Evolutionary conservation across 2,329 filamentous ascomycete genomes (phyloP).

Genomic region (Clonostachys sp.): DNA sequence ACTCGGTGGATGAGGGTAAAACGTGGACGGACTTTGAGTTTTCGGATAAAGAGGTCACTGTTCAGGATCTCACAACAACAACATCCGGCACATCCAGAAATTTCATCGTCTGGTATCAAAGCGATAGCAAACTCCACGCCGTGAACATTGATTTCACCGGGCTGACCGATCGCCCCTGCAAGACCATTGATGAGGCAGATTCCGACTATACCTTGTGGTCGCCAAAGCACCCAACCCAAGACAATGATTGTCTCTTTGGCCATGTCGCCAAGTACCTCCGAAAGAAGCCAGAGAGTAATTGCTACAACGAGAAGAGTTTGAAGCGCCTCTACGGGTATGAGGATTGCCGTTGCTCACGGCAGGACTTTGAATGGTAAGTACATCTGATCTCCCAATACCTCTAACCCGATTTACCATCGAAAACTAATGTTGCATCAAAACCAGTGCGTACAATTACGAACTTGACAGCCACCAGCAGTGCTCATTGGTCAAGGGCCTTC

Average conservation of each 20-base stretch:
- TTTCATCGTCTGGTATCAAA: slow-evolving; percentile 82
- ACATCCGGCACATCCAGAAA: slow-evolving; percentile 86
- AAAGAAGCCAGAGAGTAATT: slow-evolving; percentile 74
- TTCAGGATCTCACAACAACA: slow-evolving; percentile 81
- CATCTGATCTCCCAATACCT: background rate
- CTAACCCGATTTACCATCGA: background rate
- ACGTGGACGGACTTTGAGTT: slow-evolving; percentile 78
- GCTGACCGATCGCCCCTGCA: slow-evolving; percentile 69
- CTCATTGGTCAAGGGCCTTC: slow-evolving; percentile 67
- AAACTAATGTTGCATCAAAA: background rate
- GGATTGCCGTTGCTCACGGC: slow-evolving; percentile 79
- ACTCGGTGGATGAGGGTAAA: slow-evolving; percentile 75
- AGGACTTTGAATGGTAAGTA: slow-evolving; percentile 88
- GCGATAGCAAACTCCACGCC: slow-evolving; percentile 56
- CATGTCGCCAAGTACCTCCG: slow-evolving; percentile 86
- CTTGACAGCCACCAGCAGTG: slow-evolving; percentile 74
- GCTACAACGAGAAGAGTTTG: slow-evolving; percentile 76
- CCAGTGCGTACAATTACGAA: slow-evolving; percentile 90
- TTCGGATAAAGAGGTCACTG: slow-evolving; percentile 61
- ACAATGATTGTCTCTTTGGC: slow-evolving; percentile 85
- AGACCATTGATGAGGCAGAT: slow-evolving; percentile 56
- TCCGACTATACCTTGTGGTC: slow-evolving; percentile 83
- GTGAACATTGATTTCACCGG: slow-evolving; percentile 88
- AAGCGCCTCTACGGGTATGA: slow-evolving; percentile 66
- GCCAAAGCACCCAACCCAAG: slow-evolving; percentile 74